phyloP scores from a whole-genome alignment of 331 rosid genomes.

The Cydonia oblonga region DNA sequence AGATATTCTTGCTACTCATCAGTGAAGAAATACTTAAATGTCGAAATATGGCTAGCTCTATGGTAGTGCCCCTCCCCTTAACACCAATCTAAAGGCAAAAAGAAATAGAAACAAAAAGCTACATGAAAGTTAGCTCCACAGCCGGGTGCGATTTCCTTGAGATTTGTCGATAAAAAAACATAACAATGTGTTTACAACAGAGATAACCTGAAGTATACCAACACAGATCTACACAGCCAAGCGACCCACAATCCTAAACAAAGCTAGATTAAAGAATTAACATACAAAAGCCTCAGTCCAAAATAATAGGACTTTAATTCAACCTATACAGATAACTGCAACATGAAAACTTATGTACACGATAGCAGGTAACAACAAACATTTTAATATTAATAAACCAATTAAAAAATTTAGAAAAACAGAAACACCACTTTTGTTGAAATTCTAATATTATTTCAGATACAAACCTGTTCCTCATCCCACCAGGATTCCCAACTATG shows the following conservation, averaged over 20 bases:
- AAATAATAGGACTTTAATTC: not conserved
- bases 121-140: not conserved
- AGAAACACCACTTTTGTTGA: not conserved
- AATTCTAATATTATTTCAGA: not conserved
- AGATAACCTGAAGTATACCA: not conserved
- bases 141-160: not conserved
- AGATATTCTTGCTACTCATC: too few relatives aligned
- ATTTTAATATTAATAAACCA: not conserved
- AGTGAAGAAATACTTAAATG: too few relatives aligned
- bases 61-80: not conserved
- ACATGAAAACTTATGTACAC: not conserved
- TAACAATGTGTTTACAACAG: not conserved
- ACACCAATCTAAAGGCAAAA: not conserved
- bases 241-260: not conserved
- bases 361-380: not conserved
- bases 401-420: not conserved
- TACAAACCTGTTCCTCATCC: slow-evolving; percentile 89
- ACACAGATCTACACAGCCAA: not conserved
- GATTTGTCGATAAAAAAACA: not conserved
- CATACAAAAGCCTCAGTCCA: not conserved
- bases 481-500: slow-evolving; percentile 99
- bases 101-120: not conserved
- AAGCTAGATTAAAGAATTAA: not conserved
- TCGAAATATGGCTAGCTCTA: too few relatives aligned
- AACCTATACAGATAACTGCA: not conserved